phyloP scores from a whole-genome alignment of 805 yeast genomes.

The Helenozyma rhizophorensis region DNA sequence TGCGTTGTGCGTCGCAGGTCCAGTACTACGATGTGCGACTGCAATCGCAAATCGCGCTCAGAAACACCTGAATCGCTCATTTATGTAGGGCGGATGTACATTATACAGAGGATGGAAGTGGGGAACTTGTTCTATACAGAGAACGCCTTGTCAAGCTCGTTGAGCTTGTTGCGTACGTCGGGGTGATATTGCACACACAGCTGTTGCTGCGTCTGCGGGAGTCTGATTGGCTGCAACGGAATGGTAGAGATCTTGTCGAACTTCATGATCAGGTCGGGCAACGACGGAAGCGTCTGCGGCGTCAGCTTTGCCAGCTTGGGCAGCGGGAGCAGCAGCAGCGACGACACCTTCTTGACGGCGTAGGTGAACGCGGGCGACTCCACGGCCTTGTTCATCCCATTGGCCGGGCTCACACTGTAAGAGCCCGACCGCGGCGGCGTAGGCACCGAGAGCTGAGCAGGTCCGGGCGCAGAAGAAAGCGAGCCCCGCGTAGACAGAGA shows the following conservation, averaged over 20 bases:
- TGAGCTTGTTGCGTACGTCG: conserved; percentile 1
- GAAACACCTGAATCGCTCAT: background rate
- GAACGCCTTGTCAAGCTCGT: conserved; percentile 2
- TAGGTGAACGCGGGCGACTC: conserved; percentile 2
- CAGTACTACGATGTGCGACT: too few species aligned
- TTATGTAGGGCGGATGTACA: background rate
- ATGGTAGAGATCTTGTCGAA: background rate
- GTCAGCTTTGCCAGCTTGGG: background rate
- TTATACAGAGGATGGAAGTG: too few species aligned
- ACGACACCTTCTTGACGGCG: background rate
- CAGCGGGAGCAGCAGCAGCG: conserved; percentile 2
- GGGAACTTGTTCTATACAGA: background rate
- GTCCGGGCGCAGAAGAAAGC: conserved; percentile 1
- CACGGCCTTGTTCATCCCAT: background rate
- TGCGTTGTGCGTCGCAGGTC: too few species aligned
- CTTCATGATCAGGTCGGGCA: conserved; percentile 1
- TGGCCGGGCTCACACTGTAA: background rate
- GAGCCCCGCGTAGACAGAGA: background rate
- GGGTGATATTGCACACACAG: too few species aligned
- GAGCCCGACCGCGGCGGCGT: background rate
- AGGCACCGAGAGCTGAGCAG: background rate
- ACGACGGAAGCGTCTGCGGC: conserved; percentile 1
- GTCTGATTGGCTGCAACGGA: too few species aligned
- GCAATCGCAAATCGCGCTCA: too few species aligned
- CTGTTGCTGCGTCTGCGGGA: too few species aligned